phyloP scores from a whole-genome alignment of 371 early-diverging fungal species.

The Coemansia sp. region DNA sequence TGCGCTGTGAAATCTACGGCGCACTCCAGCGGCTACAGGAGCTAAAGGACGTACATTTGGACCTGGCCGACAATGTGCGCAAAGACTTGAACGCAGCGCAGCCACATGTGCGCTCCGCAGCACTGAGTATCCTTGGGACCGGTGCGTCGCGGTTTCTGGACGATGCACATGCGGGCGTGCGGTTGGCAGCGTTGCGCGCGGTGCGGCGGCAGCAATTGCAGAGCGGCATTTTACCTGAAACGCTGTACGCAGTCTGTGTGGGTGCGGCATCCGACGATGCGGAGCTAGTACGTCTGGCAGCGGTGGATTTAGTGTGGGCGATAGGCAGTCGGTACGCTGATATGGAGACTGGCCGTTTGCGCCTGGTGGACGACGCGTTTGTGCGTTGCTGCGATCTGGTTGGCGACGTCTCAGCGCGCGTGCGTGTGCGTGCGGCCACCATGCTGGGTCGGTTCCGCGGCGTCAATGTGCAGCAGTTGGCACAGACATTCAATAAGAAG shows the following conservation, averaged over 20 bases:
- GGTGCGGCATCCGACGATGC: constrained; percentile 63
- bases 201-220: constrained; percentile 34
- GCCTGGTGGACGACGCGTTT: constrained; percentile 77
- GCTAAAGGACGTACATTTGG: constrained; percentile 21
- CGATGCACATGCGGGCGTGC: constrained; percentile 46
- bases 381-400: constrained; percentile 74
- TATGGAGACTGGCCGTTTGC: constrained; percentile 22
- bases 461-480: constrained; percentile 59
- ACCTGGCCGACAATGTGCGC: constrained; percentile 7
- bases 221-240: constrained; percentile 24
- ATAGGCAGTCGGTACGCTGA: constrained; percentile 53
- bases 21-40: constrained; percentile 26
- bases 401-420: constrained; percentile 66
- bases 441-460: constrained; percentile 65
- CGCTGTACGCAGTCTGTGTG: constrained; percentile 62
- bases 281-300: constrained; percentile 69
- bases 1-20: constrained; percentile 45
- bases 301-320: constrained; percentile 62
- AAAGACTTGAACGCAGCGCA: constrained; percentile 41
- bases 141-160: constrained; percentile 14
- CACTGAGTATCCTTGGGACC: constrained; percentile 7
- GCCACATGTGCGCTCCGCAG: constrained; percentile 42
- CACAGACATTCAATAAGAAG: constrained; percentile 76
- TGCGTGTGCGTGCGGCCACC: constrained; percentile 68
- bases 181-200: constrained; percentile 29